phyloP scores from a whole-genome alignment of 805 yeast genomes.

The Yarrowia osloensis region DNA sequence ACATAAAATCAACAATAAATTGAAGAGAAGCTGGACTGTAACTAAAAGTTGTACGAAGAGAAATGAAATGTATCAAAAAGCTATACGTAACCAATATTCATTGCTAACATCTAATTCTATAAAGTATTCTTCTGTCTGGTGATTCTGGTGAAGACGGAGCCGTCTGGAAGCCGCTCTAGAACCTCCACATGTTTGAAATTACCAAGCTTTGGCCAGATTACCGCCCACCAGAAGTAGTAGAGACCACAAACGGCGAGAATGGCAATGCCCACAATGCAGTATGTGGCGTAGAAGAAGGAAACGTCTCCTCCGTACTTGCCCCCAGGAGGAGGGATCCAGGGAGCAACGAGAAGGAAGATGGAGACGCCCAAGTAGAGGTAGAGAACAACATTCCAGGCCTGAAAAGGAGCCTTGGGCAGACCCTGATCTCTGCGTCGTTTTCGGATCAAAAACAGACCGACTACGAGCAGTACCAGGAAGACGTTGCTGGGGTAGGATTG shows the following conservation, averaged over 20 bases:
- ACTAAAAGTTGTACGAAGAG: no score
- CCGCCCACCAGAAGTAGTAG: slow-evolving; percentile 24
- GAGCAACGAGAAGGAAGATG: slow-evolving; percentile 13
- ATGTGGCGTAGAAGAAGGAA: slow-evolving; percentile 19
- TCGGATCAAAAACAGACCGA: slow-evolving; percentile 37
- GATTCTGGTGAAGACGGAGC: neutral
- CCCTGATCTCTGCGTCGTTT: neutral
- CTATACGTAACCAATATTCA: no score
- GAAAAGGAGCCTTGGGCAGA: neutral
- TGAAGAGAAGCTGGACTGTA: no score
- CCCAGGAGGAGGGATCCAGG: slow-evolving; percentile 27
- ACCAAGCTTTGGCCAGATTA: slow-evolving; percentile 8
- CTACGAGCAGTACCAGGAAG: slow-evolving; percentile 15
- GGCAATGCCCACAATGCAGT: slow-evolving; percentile 4
- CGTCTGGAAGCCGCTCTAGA: neutral
- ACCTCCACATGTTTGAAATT: slow-evolving; percentile 11
- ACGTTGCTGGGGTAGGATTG: slow-evolving; percentile 20
- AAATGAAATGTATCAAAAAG: no score
- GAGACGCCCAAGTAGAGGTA: slow-evolving; percentile 9
- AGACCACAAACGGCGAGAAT: slow-evolving; percentile 19
- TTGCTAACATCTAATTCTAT: no score
- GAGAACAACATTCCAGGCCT: neutral
- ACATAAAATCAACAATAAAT: no score
- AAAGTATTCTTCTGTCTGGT: neutral
- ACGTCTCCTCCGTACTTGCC: slow-evolving; percentile 23